Conservation (phyloP, 192 early-diverging fungal species). For the Podila epicladia region DNA sequence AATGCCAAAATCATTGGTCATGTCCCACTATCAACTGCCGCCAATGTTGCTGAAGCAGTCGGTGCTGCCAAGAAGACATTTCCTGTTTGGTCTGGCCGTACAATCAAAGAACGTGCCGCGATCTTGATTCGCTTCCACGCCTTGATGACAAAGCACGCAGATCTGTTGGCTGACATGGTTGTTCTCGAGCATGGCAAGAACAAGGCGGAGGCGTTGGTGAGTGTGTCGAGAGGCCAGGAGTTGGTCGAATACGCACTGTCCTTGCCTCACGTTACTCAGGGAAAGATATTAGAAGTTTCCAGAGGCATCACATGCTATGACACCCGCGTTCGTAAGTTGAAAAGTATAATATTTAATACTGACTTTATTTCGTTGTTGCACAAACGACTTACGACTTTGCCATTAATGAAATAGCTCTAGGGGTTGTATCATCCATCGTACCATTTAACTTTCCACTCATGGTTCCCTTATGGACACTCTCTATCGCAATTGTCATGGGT, state of each 20-base stretch:
- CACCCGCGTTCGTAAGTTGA: constrained; percentile 28
- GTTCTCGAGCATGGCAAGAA: constrained; percentile 81
- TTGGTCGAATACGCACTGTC: constrained; percentile 76
- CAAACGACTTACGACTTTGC: too few species aligned
- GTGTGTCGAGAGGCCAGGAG: constrained; percentile 77
- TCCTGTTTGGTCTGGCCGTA: constrained; percentile 57
- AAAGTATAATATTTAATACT: too few species aligned
- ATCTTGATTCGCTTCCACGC: constrained; percentile 66
- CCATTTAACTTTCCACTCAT: constrained; percentile 84
- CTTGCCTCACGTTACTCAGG: constrained; percentile 62
- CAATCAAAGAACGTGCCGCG: constrained; percentile 71
- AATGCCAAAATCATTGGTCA: constrained; percentile 61
- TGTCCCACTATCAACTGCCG: constrained; percentile 61
- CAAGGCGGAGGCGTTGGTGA: constrained; percentile 66
- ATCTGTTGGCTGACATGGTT: constrained; percentile 73
- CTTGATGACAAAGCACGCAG: constrained; percentile 53
- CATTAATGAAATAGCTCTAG: constrained; percentile 51
- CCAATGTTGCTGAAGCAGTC: constrained; percentile 67
- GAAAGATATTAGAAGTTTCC: constrained; percentile 64
- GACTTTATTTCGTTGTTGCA: too few species aligned
- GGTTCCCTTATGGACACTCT: constrained; percentile 81
- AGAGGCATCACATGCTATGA: constrained; percentile 70
- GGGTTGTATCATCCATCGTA: constrained; percentile 77
- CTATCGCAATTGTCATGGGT: constrained; percentile 65
- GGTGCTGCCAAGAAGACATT: constrained; percentile 58